Conservation (phyloP, 2,329 filamentous ascomycete genomes). For the Colletotrichum siamense region DNA sequence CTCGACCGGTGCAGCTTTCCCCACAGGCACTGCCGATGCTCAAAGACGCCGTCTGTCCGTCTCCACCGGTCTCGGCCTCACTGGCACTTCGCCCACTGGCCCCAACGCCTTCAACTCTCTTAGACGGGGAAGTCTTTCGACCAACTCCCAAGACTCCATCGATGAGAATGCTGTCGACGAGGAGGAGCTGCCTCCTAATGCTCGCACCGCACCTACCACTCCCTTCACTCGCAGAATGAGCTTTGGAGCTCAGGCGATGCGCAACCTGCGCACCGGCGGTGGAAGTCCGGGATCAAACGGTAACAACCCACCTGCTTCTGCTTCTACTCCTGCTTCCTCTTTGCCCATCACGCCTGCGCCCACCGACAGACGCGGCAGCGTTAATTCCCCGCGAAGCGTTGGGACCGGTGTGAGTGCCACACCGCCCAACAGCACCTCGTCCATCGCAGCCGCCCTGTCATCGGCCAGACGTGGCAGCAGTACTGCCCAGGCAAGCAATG, state of each 20-base stretch:
- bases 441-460: conserved; percentile 37
- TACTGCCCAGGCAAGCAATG: conserved; percentile 63
- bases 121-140: conserved; percentile 73
- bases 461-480: conserved; percentile 42
- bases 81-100: conserved; percentile 70
- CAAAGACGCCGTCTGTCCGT: conserved; percentile 76
- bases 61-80: conserved; percentile 76
- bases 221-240: conserved; percentile 87
- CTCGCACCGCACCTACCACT: conserved; percentile 68
- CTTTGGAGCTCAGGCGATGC: conserved; percentile 82
- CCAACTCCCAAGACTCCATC: conserved; percentile 62
- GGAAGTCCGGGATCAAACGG: conserved; percentile 68
- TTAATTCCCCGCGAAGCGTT: background rate
- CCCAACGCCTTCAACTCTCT: conserved; percentile 53
- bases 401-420: conserved; percentile 22
- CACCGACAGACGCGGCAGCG: conserved; percentile 29
- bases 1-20: conserved; percentile 49
- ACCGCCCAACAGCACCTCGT: conserved; percentile 35
- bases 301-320: conserved; percentile 55
- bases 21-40: conserved; percentile 50
- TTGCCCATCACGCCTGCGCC: conserved; percentile 37
- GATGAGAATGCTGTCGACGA: conserved; percentile 80
- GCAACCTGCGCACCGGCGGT: conserved; percentile 67
- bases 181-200: conserved; percentile 57
- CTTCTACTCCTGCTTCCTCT: conserved; percentile 37